phyloP scores from a whole-genome alignment of 1,284 basidiomycete species.

The Jaminaea rosea region DNA sequence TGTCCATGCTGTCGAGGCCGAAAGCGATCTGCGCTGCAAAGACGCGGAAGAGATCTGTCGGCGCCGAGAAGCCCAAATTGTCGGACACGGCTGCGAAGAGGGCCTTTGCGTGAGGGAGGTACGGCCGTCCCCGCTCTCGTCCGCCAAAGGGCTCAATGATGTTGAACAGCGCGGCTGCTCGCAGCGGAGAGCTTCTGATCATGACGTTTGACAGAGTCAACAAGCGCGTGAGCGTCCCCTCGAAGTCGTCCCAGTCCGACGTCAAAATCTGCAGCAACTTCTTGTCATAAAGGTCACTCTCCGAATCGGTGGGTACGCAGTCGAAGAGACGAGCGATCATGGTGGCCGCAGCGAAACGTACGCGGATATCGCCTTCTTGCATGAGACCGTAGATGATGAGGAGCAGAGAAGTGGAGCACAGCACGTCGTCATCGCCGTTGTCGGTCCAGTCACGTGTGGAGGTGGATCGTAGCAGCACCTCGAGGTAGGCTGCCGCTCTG shows the following conservation, averaged over 20 bases:
- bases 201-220: constrained; percentile 74
- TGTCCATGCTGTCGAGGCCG: constrained; percentile 34
- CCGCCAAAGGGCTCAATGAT: constrained; percentile 67
- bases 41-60: constrained; percentile 64
- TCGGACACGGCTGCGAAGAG: constrained; percentile 60
- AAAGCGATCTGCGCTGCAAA: constrained; percentile 64
- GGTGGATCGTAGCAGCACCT: neutral
- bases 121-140: too few species aligned
- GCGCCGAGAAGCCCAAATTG: constrained; percentile 60
- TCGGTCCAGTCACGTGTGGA: neutral
- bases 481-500: neutral
- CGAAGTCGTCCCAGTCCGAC: constrained; percentile 53
- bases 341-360: constrained; percentile 67
- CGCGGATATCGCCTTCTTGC: constrained; percentile 69
- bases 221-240: constrained; percentile 68
- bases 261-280: constrained; percentile 13
- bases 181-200: constrained; percentile 65
- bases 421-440: constrained; percentile 4
- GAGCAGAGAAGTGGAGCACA: constrained; percentile 8
- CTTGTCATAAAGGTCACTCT: constrained; percentile 17
- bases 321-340: constrained; percentile 57
- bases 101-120: constrained; percentile 58
- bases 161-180: constrained; percentile 81
- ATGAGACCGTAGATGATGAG: constrained; percentile 8
- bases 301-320: constrained; percentile 4